These are phyloP conservation scores for Hypoxylon sp. DNA, from an alignment of 2,329 filamentous ascomycete genomes.

Conservation along the genomic window DNA sequence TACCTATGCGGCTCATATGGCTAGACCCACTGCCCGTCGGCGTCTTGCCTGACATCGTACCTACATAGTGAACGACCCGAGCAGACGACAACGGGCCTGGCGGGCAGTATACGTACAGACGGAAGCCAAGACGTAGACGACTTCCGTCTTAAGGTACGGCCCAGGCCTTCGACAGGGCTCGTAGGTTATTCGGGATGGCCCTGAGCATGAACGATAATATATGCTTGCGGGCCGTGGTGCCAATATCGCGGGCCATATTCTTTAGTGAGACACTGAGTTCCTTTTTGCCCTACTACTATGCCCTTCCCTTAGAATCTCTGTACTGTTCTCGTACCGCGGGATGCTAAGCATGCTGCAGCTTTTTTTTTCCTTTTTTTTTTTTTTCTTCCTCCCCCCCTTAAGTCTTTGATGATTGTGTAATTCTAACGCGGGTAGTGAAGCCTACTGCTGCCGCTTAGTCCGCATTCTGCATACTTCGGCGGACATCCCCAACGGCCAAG, in stretches of 20 bases:
- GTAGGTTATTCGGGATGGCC: background rate
- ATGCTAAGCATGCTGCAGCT: background rate
- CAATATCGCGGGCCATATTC: constrained; percentile 14
- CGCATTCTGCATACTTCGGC: constrained; percentile 32
- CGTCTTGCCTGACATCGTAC: constrained; percentile 2
- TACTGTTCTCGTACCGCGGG: background rate
- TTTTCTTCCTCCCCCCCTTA: constrained; percentile 27
- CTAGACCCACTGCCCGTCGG: constrained; percentile 2
- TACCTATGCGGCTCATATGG: constrained; percentile 29
- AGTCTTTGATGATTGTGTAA: too few relatives aligned
- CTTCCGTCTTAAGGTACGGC: background rate
- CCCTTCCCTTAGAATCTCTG: constrained; percentile 6
- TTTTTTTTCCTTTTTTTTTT: constrained; percentile 16
- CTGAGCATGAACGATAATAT: constrained; percentile 12
- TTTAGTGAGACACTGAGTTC: constrained; percentile 38
- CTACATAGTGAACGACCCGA: too few relatives aligned
- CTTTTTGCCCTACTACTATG: constrained; percentile 25
- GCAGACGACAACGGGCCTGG: background rate
- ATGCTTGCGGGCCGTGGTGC: constrained; percentile 11
- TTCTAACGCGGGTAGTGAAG: constrained; percentile 34
- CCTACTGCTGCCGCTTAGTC: constrained; percentile 40
- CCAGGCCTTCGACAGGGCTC: background rate
- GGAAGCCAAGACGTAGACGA: background rate
- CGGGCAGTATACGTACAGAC: background rate
- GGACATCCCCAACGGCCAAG: constrained; percentile 48